These are phyloP conservation scores for Mallotus repandus DNA, from an alignment of 441 rosid genomes.

Conservation along the genomic window DNA sequence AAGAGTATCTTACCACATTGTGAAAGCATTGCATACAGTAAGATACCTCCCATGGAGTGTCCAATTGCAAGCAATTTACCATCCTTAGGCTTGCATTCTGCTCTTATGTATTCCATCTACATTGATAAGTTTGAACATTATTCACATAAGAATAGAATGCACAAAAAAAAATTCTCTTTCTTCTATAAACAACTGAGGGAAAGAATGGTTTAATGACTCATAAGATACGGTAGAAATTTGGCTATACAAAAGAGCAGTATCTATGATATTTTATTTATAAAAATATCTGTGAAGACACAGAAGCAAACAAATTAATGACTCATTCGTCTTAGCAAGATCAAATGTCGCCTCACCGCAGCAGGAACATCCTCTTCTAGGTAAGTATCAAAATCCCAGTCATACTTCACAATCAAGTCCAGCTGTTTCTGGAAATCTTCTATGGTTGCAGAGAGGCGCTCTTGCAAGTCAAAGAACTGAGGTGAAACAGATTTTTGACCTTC, in stretches of 20 bases:
- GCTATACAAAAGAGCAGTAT: not conserved
- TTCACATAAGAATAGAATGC: slow-evolving; percentile 9
- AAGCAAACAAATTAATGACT: not conserved
- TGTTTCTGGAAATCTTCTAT: slow-evolving; percentile 93
- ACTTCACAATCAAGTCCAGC: slow-evolving; percentile 78
- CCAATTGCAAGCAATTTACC: slow-evolving; percentile 69
- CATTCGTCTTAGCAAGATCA: slow-evolving; percentile 29
- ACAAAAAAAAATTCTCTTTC: not conserved
- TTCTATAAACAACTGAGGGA: not conserved
- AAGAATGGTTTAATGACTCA: no score
- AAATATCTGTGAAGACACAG: not conserved
- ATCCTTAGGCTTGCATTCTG: slow-evolving; percentile 55
- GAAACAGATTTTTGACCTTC: slow-evolving; percentile 87
- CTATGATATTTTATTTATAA: not conserved
- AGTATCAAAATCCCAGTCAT: slow-evolving; percentile 96
- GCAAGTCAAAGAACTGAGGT: slow-evolving; percentile 77
- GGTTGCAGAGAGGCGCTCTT: slow-evolving; percentile 77
- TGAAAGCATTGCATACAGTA: slow-evolving; percentile 85
- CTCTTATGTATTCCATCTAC: slow-evolving; percentile 84
- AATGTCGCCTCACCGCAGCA: slow-evolving; percentile 92
- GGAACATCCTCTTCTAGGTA: slow-evolving; percentile 97
- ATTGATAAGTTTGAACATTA: slow-evolving; percentile 13
- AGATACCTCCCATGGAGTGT: slow-evolving; percentile 97
- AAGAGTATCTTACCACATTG: slow-evolving; percentile 47
- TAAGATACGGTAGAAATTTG: not conserved